Evolutionary conservation across 768 basidiomycete species (phyloP), one percentile per base, ranked within the genome.

Genomic region (Hypsizygus marmoreus): DNA sequence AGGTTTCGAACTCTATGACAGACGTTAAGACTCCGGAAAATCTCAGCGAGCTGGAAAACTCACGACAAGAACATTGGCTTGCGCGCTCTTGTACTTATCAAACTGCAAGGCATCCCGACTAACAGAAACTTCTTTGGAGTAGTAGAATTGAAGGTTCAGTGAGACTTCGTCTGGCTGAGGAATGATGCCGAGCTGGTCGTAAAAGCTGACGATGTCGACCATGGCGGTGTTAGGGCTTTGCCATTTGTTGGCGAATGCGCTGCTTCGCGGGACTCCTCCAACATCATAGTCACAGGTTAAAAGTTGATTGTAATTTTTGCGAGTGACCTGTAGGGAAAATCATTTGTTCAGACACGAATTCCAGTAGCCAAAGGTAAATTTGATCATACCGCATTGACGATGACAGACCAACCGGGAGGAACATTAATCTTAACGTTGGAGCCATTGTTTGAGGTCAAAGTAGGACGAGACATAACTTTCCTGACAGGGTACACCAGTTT

Each of bases 281-380:
- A 36, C 24, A 8, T 42, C 34, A 19, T 36, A 29, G 2, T 40
- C 35, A 34, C 44, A 46, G 19, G 44, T 30, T n/a, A 56, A 26
- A 6, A 56, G 51, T 35, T 56, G 51, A 33, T 56, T 49, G 44
- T 56, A 49, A 28, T 11, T 40, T 9, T 34, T 46, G 29, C 40
- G 45, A 33, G 26, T 51, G 31, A 51, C 30, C 50, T 47, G 20
- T 1, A 26, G 7, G 9, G 13, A 14, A 12, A 6, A 29, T 31
- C 41, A 6, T 12, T 43, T 4, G 29, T n/a, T n/a, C n/a, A n/a
- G n/a, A n/a, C n/a, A n/a, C n/a, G 25, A 8, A 4, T 2, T 8
- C 4, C 29, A 4, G 10, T 35, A 3, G 3, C 16, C 13, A 35
- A 35, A 16, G 9, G 5, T 19, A 14, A 35, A 17, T 16, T 12